phyloP scores from a whole-genome alignment of 768 basidiomycete species.

The Nidularia pulvinata region DNA sequence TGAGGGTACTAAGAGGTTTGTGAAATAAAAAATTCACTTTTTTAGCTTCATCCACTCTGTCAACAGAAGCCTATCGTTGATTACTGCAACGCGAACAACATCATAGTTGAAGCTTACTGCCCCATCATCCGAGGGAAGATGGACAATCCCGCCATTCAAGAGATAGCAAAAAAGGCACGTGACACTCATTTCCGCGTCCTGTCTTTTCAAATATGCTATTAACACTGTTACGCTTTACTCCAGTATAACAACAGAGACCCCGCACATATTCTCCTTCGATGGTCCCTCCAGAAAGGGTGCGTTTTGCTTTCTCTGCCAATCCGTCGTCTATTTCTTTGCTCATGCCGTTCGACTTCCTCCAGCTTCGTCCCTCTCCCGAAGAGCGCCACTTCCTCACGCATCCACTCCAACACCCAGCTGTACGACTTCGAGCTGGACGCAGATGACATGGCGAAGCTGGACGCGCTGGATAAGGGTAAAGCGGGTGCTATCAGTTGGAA shows the following conservation, averaged over 20 bases:
- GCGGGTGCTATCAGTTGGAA: slow-evolving; percentile 85
- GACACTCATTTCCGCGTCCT: neutral
- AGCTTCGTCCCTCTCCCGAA: slow-evolving; percentile 88
- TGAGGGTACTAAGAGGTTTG: too few relatives aligned
- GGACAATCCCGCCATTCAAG: slow-evolving; percentile 51
- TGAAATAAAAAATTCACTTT: neutral
- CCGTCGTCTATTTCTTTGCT: neutral
- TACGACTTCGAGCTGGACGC: slow-evolving; percentile 72
- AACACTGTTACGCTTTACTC: neutral
- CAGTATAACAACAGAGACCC: slow-evolving; percentile 56
- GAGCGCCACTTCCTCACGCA: slow-evolving; percentile 67
- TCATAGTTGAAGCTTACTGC: slow-evolving; percentile 75
- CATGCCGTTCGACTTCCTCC: neutral
- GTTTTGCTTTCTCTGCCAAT: slow-evolving; percentile 11
- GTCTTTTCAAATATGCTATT: neutral
- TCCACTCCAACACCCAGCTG: slow-evolving; percentile 70
- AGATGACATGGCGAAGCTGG: slow-evolving; percentile 67
- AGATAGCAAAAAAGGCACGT: slow-evolving; percentile 60
- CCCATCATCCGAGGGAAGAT: slow-evolving; percentile 67
- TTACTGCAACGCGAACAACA: slow-evolving; percentile 62
- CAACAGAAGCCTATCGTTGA: slow-evolving; percentile 80
- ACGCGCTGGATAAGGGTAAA: slow-evolving; percentile 71
- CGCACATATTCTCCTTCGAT: slow-evolving; percentile 85
- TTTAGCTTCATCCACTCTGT: slow-evolving; percentile 80
- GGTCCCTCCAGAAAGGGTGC: slow-evolving; percentile 87